phyloP scores from a whole-genome alignment of 202 grass and related monocot species.

The Panicum virgatum region DNA sequence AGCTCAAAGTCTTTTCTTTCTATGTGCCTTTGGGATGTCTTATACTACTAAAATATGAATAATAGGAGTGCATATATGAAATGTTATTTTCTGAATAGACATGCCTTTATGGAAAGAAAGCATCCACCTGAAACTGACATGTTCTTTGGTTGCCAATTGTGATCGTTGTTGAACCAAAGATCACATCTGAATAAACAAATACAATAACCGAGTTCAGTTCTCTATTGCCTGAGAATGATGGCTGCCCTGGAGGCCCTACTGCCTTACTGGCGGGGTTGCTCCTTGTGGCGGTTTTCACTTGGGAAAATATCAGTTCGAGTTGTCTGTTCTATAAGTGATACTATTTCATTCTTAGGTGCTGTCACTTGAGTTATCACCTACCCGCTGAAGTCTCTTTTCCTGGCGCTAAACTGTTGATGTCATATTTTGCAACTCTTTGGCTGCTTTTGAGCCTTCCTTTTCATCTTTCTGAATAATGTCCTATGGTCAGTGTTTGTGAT shows the following conservation, averaged over 20 bases:
- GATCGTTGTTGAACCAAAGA: conserved; percentile 13
- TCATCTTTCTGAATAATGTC: conserved; percentile 21
- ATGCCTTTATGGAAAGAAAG: no score
- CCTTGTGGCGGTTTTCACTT: conserved; percentile 23
- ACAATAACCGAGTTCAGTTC: conserved; percentile 11
- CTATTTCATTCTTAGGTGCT: conserved; percentile 37
- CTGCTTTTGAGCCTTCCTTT: conserved; percentile 31
- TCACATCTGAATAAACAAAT: conserved; percentile 32
- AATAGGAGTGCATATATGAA: conserved; percentile 9
- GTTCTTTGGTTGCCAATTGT: neutral
- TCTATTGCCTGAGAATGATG: conserved; percentile 18
- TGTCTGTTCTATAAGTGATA: conserved; percentile 22
- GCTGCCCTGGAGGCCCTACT: conserved; percentile 10
- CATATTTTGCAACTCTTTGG: conserved; percentile 51
- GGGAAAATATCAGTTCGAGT: conserved; percentile 11
- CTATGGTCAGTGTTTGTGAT: conserved; percentile 14
- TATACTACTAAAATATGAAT: conserved; percentile 7
- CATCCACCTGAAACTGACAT: no score
- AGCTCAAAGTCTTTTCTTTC: neutral
- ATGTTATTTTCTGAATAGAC: conserved; percentile 18
- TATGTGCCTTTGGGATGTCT: neutral
- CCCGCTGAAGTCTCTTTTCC: conserved; percentile 29
- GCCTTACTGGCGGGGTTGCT: neutral
- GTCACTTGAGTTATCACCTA: conserved; percentile 51
- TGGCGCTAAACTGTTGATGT: conserved; percentile 37